These are phyloP conservation scores for Rhynchospora tenuis DNA, from an alignment of 176 grass and related monocot species.

Conservation along the genomic window DNA sequence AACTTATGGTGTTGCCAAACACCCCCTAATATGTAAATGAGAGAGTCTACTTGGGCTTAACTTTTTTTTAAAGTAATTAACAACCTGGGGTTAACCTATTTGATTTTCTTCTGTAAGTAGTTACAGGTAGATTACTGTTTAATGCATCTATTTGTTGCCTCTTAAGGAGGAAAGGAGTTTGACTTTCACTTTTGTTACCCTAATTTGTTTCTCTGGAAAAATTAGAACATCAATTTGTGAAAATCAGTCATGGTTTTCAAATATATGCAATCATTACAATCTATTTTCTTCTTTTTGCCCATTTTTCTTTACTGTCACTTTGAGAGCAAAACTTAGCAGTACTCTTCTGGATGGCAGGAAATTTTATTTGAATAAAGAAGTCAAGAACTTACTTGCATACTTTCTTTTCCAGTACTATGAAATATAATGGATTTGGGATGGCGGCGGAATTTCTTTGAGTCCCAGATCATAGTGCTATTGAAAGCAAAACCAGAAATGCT, in stretches of 20 bases:
- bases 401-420: constrained; percentile 56
- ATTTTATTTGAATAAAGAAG: not conserved
- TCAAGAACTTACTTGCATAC: constrained; percentile 55
- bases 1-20: too few species aligned
- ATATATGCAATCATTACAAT: not conserved
- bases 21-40: not conserved
- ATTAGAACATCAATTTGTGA: not conserved
- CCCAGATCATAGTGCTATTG: constrained; percentile 90
- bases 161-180: not conserved
- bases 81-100: not conserved
- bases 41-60: constrained; percentile 4
- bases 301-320: not conserved
- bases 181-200: not conserved
- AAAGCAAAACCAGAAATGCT: constrained; percentile 76
- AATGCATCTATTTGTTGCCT: not conserved
- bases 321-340: not conserved
- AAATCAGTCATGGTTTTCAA: not conserved
- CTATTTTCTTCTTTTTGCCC: not conserved
- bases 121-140: not conserved
- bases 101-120: constrained; percentile 3
- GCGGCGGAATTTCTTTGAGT: constrained; percentile 69
- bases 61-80: not conserved
- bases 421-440: constrained; percentile 59
- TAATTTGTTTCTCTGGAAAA: not conserved
- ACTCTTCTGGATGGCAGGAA: constrained; percentile 11